Base-by-base conservation (phyloP, 768 basidiomycete species). In the Omphalotus guepiniiformis region DNA sequence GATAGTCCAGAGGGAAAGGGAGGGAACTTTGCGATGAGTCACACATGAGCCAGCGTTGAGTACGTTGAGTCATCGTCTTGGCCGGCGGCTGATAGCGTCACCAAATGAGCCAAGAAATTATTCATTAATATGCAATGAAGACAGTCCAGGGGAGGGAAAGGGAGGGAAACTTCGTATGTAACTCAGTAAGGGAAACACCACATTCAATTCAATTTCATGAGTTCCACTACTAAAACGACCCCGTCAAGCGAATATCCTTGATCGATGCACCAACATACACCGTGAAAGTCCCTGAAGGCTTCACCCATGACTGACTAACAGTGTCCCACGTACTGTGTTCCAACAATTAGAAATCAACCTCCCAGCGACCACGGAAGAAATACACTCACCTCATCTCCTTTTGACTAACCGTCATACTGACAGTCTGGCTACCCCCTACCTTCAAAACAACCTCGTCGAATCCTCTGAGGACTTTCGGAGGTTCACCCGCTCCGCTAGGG, bases 211-310 rank as follows among this genome's bases (percentile, higher is more conserved):
- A n/a, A n/a, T n/a, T n/a, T n/a, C n/a, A n/a, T n/a, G n/a, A n/a
- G n/a, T n/a, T n/a, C n/a, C 19, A 46, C 23, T 12, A 6, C 47
- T 64, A 45, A 42, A 56, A 50, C 9, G 42, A 27, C 2, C 68
- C 69, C 16, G 56, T 66, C 48, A 79, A 57, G 26, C 72, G 61
- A 32, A 77, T 68, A 59, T 80, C 75, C 48, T 59, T 63, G 39
- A 70, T 76, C 4, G 76, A 77, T 7, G 76, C 74, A 7, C 82
- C 81, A 29, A 80, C 71, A 47, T 64, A 73, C 26, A 82, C 73
- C 0, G 55, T 67, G 57, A 81, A 83, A 22, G 60, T 69, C 2
- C 82, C 82, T 2, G 64, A 38, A 7, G 80, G 79, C 4, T 72
- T 66, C 3, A 69, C 62, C 69, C 78, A 83, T 18, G 59, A 54